These are phyloP conservation scores for Phytophthora chlamydospora DNA, from an alignment of 352 stramenopile genomes.

Conservation along the genomic window DNA sequence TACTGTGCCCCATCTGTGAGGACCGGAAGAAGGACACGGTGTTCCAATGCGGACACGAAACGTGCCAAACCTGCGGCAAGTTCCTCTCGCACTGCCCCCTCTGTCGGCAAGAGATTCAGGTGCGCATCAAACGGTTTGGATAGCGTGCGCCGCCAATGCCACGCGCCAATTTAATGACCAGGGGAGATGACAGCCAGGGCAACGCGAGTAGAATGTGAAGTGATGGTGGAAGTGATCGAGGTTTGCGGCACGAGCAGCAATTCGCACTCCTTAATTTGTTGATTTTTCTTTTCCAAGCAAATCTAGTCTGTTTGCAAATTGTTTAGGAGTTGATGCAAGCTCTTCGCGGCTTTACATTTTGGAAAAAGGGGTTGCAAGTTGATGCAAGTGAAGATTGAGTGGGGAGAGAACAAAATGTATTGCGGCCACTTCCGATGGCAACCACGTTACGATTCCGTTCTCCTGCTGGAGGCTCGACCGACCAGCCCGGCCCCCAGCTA, in stretches of 20 bases:
- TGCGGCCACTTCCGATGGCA: conserved; percentile 43
- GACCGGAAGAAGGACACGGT: conserved; percentile 80
- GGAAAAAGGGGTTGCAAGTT: conserved; percentile 9
- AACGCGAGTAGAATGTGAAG: conserved; percentile 9
- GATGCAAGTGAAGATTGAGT: conserved; percentile 15
- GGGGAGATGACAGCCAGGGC: background rate
- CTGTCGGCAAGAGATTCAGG: conserved; percentile 74
- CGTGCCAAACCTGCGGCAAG: conserved; percentile 59
- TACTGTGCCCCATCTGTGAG: conserved; percentile 80
- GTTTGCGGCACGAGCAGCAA: conserved; percentile 25
- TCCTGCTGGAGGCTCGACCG: conserved; percentile 25
- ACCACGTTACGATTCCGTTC: conserved; percentile 37
- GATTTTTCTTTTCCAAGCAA: conserved; percentile 35
- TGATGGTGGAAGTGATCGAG: conserved; percentile 6
- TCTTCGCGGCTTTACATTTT: conserved; percentile 20
- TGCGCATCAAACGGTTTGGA: conserved; percentile 77
- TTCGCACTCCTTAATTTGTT: conserved; percentile 29
- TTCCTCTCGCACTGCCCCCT: conserved; percentile 70
- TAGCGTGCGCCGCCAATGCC: conserved; percentile 9
- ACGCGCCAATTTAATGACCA: conserved; percentile 1
- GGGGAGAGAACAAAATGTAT: conserved; percentile 34
- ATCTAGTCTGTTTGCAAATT: too few relatives aligned
- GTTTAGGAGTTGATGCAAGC: too few relatives aligned
- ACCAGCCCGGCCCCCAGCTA: conserved; percentile 1
- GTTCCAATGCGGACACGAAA: conserved; percentile 88